Evolutionary conservation across 345 rosid genomes (phyloP).

Genomic region (Limnanthes douglasii): DNA sequence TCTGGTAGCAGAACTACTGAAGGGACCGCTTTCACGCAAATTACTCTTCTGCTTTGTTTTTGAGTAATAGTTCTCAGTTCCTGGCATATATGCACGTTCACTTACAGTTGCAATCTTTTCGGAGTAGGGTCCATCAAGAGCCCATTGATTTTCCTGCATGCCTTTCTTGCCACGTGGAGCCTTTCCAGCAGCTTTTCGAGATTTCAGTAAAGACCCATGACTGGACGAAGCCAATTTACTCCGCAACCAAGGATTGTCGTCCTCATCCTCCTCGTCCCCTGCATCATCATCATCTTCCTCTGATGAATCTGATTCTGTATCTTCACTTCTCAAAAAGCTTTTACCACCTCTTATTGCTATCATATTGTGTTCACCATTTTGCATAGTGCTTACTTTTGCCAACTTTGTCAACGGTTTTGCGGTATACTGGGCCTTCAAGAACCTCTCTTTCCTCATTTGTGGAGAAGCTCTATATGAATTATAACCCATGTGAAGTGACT

Average conservation of each 20-base stretch:
- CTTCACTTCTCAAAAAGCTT: conserved; percentile 32
- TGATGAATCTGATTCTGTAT: conserved; percentile 80
- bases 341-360: conserved; percentile 28
- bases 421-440: conserved; percentile 36
- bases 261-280: too few relatives aligned
- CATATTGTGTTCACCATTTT: conserved; percentile 33
- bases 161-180: conserved; percentile 26
- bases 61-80: conserved; percentile 21
- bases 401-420: conserved; percentile 40
- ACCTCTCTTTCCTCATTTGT: conserved; percentile 39
- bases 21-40: conserved; percentile 40
- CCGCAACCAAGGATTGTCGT: conserved; percentile 30
- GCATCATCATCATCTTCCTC: conserved; percentile 37
- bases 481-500: conserved; percentile 36
- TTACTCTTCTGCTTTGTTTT: conserved; percentile 72
- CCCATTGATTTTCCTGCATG: conserved; percentile 19
- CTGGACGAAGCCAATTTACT: conserved; percentile 32
- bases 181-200: conserved; percentile 28
- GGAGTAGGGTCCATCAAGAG: conserved; percentile 27
- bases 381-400: conserved; percentile 30
- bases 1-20: conserved; percentile 21
- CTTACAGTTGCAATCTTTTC: conserved; percentile 17
- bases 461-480: conserved; percentile 34
- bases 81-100: conserved; percentile 24
- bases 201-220: conserved; percentile 25